Evolutionary conservation across 257 asterid genomes (phyloP).

Genomic region (Handroanthus guayacan): DNA sequence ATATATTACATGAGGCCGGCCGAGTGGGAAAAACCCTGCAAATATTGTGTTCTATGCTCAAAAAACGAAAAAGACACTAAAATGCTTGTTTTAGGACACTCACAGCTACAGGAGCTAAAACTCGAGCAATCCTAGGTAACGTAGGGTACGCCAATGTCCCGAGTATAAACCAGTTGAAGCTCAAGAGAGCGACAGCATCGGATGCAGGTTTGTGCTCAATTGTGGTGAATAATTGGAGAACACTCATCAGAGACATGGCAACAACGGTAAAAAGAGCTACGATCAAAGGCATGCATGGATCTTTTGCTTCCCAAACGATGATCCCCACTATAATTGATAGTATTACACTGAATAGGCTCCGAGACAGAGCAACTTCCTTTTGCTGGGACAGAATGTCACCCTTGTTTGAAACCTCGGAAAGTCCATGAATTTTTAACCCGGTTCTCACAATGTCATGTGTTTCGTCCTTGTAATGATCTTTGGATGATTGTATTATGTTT

Average conservation of each 20-base stretch:
- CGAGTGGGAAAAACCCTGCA: neutral
- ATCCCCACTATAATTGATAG: slow-evolving; percentile 66
- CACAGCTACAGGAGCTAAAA: slow-evolving; percentile 38
- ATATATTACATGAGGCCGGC: no score
- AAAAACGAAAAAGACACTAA: neutral
- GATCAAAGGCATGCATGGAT: slow-evolving; percentile 73
- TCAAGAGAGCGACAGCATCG: slow-evolving; percentile 66
- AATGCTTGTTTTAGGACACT: slow-evolving; percentile 13
- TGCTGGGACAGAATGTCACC: slow-evolving; percentile 26
- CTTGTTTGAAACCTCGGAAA: slow-evolving; percentile 4
- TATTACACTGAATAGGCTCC: slow-evolving; percentile 60
- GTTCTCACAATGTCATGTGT: slow-evolving; percentile 23
- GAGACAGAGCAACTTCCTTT: slow-evolving; percentile 57
- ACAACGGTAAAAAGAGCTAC: slow-evolving; percentile 62
- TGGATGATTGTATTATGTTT: slow-evolving; percentile 1
- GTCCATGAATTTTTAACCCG: neutral
- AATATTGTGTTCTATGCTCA: neutral
- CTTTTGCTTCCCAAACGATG: slow-evolving; percentile 63
- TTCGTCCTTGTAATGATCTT: slow-evolving; percentile 29
- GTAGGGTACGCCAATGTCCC: slow-evolving; percentile 63
- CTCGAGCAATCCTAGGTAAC: slow-evolving; percentile 52
- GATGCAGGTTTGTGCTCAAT: slow-evolving; percentile 53
- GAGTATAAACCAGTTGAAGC: slow-evolving; percentile 80
- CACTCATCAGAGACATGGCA: slow-evolving; percentile 59
- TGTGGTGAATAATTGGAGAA: slow-evolving; percentile 45